Percentiles rank a stretch among this genome's conserved stretches.
Evolutionary conservation across 208 protist species (phyloP).

Genomic region (Angomonas deanei): DNA sequence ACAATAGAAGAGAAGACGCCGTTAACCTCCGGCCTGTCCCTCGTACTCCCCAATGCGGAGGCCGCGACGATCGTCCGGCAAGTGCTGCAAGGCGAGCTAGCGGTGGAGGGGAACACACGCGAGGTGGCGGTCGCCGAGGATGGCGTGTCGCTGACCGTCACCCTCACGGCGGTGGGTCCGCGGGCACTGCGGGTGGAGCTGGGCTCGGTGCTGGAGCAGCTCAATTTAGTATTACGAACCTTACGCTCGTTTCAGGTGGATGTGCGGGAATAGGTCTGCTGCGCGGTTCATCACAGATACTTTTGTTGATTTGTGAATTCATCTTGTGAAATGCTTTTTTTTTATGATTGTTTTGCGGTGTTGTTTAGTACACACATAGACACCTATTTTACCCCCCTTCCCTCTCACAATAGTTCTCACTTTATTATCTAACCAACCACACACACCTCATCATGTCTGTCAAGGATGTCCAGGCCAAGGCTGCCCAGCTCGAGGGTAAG

Average conservation of each 20-base stretch:
- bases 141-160: constrained; percentile 28
- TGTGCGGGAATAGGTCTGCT: no score
- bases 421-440: neutral
- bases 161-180: constrained; percentile 15
- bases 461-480: constrained; percentile 80
- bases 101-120: no score
- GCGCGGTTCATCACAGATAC: no score
- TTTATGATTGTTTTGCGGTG: constrained; percentile 13
- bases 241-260: constrained; percentile 39
- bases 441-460: constrained; percentile 41
- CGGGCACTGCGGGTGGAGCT: constrained; percentile 38
- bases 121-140: no score
- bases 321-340: constrained; percentile 3
- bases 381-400: constrained; percentile 9
- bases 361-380: constrained; percentile 18
- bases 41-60: no score
- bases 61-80: no score
- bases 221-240: constrained; percentile 46
- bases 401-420: constrained; percentile 2
- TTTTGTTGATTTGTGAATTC: no score
- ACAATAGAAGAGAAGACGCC: no score
- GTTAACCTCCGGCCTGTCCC: no score
- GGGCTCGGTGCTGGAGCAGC: constrained; percentile 36
- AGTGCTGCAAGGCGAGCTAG: no score
- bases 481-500: constrained; percentile 79